Conservation (phyloP, 2,329 filamentous ascomycete species). For the Xylaria sp. region DNA sequence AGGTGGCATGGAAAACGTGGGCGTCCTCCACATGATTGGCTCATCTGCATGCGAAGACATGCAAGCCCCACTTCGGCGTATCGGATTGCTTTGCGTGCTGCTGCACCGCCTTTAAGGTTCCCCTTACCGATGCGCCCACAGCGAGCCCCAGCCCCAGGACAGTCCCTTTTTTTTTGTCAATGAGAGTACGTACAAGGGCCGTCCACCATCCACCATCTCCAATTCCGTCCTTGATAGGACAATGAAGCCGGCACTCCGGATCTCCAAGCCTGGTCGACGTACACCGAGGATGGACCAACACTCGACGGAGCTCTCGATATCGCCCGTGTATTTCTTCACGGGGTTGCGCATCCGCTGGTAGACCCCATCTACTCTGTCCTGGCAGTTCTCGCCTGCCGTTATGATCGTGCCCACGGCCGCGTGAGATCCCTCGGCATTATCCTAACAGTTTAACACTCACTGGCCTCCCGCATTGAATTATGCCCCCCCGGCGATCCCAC, state of each 20-base stretch:
- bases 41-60: not conserved
- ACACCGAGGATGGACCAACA: constrained; percentile 33
- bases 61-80: constrained; percentile 8
- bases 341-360: constrained; percentile 7
- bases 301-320: constrained; percentile 13
- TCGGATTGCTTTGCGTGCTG: constrained; percentile 19
- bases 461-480: constrained; percentile 46
- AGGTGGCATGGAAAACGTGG: not conserved
- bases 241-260: constrained; percentile 28
- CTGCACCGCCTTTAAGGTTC: constrained; percentile 4
- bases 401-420: constrained; percentile 20
- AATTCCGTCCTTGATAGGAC: not conserved
- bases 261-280: constrained; percentile 20
- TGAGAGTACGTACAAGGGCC: not conserved
- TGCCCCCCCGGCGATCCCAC: constrained; percentile 74
- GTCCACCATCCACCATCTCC: not conserved
- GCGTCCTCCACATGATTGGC: not conserved
- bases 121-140: not conserved
- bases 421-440: constrained; percentile 18
- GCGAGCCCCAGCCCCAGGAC: not conserved
- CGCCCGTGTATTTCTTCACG: constrained; percentile 18
- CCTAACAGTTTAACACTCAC: constrained; percentile 24
- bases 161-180: not conserved
- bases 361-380: constrained; percentile 9
- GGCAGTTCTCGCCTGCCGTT: constrained; percentile 23